These are phyloP conservation scores for Ophiocordyceps australis DNA, from an alignment of 2,329 filamentous ascomycete genomes.

Conservation along the genomic window DNA sequence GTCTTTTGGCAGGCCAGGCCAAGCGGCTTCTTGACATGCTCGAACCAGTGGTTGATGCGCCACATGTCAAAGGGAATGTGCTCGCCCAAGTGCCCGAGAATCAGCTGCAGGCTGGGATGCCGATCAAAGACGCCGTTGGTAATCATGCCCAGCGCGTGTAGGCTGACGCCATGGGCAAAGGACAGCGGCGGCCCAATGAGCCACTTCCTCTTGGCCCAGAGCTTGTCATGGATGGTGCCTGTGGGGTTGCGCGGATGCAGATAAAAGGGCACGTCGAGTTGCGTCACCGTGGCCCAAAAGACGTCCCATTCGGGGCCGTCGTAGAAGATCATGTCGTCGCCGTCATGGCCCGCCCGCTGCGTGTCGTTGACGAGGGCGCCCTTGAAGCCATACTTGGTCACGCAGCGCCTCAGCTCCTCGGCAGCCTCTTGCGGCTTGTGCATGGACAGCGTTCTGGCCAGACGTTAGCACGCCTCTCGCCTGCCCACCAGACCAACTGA, in stretches of 20 bases:
- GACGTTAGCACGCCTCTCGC: too few species aligned
- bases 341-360: slow-evolving; percentile 37
- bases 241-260: slow-evolving; percentile 42
- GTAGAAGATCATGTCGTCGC: slow-evolving; percentile 46
- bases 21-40: slow-evolving; percentile 33
- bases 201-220: slow-evolving; percentile 39
- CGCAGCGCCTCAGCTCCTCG: slow-evolving; percentile 30
- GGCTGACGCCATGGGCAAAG: slow-evolving; percentile 38
- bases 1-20: slow-evolving; percentile 27
- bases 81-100: slow-evolving; percentile 29
- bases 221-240: slow-evolving; percentile 34
- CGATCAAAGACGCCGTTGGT: slow-evolving; percentile 31
- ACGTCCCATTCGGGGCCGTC: slow-evolving; percentile 40
- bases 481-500: too few species aligned
- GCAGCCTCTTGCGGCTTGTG: slow-evolving; percentile 31
- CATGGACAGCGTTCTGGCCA: slow-evolving; percentile 25
- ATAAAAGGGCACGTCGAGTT: slow-evolving; percentile 46
- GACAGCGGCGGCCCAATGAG: slow-evolving; percentile 39
- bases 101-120: slow-evolving; percentile 23
- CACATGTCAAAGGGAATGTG: slow-evolving; percentile 29
- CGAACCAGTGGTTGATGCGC: slow-evolving; percentile 35
- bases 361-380: slow-evolving; percentile 44
- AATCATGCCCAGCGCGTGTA: slow-evolving; percentile 34
- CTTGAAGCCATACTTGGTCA: slow-evolving; percentile 40
- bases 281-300: slow-evolving; percentile 39